Evolutionary conservation across 2,329 filamentous ascomycete species (phyloP), one percentile per base, ranked within the genome.

Genomic region (Pleoardoris graminearum): DNA sequence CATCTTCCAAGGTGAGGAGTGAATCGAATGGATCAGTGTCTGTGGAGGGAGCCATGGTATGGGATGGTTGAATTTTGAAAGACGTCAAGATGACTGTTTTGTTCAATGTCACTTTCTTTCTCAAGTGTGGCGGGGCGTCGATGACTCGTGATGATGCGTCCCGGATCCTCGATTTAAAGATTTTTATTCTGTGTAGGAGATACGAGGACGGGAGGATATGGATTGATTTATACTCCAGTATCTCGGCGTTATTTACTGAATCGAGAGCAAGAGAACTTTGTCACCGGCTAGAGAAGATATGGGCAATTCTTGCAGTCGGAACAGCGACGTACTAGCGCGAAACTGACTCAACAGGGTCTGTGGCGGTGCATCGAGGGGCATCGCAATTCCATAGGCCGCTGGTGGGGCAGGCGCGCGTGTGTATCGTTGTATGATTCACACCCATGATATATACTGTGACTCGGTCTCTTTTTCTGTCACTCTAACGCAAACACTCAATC

Each of bases 1-100:
- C 73, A 54, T 85, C 81, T 75, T 87, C 85, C 25, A 87, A 75
- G 45, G 79, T 78, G 38, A 86, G 79, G 53, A 86, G 75, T 55
- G 76, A 71, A 64, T 84, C 82, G 58, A 87, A 81, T 48, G 79
- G 71, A 68, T 82, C 80, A 17, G 65, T 60, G 44, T 42, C 30
- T 42, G 23, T 48, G 48, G 45, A 36, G 16, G 35, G 30, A 48
- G 51, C n/a, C 42, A 47, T 55, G 43, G 7, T 30, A 33, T 7
- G 48, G 38, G 7, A 32, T 23, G 12, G 19, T 32, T 33, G 30
- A 33, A 33, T 33, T 12, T 7, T 33, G 30, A 33, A n/a, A n/a
- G n/a, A n/a, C n/a, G n/a, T n/a, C n/a, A n/a, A n/a, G n/a, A n/a
- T n/a, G n/a, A n/a, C n/a, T n/a, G n/a, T 33, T 7, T 33, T 33